Conservation (phyloP, 371 early-diverging fungal species). For the Rhizopus delemar region DNA sequence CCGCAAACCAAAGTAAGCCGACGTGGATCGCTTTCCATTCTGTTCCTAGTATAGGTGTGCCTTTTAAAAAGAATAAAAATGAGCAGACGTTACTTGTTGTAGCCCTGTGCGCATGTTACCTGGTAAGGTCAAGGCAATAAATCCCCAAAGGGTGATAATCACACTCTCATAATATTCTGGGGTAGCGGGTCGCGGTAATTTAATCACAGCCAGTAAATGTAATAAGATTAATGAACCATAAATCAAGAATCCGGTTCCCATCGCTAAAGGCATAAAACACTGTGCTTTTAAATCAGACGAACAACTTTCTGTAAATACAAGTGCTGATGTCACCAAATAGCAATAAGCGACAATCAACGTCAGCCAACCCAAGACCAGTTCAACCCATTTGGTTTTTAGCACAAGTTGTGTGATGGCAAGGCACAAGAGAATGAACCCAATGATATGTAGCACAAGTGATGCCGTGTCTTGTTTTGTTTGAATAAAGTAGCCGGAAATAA, state of each 20-base stretch:
- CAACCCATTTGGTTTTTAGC: conserved; percentile 27
- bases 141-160: conserved; percentile 42
- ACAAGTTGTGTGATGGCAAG: conserved; percentile 15
- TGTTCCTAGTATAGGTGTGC: conserved; percentile 26
- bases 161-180: conserved; percentile 52
- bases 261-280: conserved; percentile 36
- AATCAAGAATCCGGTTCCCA: conserved; percentile 44
- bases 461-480: conserved; percentile 14
- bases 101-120: conserved; percentile 11
- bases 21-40: conserved; percentile 31
- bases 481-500: conserved; percentile 32
- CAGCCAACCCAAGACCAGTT: conserved; percentile 38
- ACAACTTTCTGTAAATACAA: conserved; percentile 36
- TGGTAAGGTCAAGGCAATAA: conserved; percentile 23
- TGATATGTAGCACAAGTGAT: conserved; percentile 9
- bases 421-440: conserved; percentile 13
- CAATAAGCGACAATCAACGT: conserved; percentile 25
- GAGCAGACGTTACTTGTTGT: too few relatives aligned
- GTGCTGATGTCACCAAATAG: conserved; percentile 30
- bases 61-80: conserved; percentile 3
- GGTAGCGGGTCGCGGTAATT: conserved; percentile 41
- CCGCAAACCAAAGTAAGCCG: conserved; percentile 38
- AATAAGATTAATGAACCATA: conserved; percentile 39
- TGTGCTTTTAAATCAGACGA: conserved; percentile 15
- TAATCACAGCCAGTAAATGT: conserved; percentile 38